Evolutionary conservation across 2,329 filamentous ascomycete genomes (phyloP), one percentile per base, ranked within the genome.

Genomic region (Cordyceps cateniannulata): DNA sequence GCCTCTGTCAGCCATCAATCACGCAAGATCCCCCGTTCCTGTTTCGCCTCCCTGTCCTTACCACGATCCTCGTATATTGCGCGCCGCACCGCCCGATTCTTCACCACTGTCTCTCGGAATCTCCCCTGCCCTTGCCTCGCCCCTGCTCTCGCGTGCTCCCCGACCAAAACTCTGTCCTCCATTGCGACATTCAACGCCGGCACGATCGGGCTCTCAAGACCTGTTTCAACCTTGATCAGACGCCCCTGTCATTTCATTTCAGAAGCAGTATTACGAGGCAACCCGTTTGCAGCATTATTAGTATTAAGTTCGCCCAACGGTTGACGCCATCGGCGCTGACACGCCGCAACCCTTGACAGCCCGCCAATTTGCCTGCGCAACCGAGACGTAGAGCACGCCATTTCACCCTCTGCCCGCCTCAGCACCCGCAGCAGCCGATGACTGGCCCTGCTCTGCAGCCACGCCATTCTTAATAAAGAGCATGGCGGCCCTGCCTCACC

Each of bases 361-460:
- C 58, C 50, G 27, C 42, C 20, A 35, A 18, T 24, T 48, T 52
- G 50, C 29, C 50, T 54, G 58, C 25, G 22, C 22, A 24, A 54
- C 40, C 29, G 14, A 20, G 24, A 29, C 22, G 22, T 42, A 44
- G 60, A 62, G 61, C 61, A 62, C 61, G 61, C 61, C 61, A 62
- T 62, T 38, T 52, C 18, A 38, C 38, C 57, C 51, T 54, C 24
- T 18, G 38, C 38, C 44, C 29, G 47, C 57, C 61, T 62, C 61
- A 60, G 56, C 51, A 16, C 56, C 48, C 29, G 50, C 45, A 38
- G 55, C 56, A 38, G 59, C 61, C 52, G 56, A 52, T 53, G 56
- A 32, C 27, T 57, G 40, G 61, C 50, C 49, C 54, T 61, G 44
- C 44, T 8, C 45, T 45, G 61, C 61, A 53, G 42, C 55, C 32